A percentile compares a stretch with the other conserved stretches of the same genome.
Conservation (phyloP, 192 early-diverging fungal genomes). For the Podila epicladia region DNA sequence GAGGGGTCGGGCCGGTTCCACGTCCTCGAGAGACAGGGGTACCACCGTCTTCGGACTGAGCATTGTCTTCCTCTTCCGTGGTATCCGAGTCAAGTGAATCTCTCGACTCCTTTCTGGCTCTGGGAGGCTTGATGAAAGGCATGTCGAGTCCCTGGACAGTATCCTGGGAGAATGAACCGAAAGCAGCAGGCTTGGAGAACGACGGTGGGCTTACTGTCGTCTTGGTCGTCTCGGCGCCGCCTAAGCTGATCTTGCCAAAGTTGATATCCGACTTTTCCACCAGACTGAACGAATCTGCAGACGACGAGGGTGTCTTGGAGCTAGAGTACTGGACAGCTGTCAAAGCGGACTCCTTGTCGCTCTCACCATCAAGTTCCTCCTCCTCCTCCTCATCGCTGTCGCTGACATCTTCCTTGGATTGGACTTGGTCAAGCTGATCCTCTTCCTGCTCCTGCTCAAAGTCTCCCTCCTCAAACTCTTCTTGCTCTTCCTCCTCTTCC, state of each 20-base stretch:
- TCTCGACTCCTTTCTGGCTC: conserved; percentile 20
- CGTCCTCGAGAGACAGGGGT: conserved; percentile 9
- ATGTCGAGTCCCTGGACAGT: conserved; percentile 16
- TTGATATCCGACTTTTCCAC: conserved; percentile 33
- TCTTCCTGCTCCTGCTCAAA: conserved; percentile 2
- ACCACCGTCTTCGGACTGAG: conserved; percentile 3
- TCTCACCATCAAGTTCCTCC: conserved; percentile 11
- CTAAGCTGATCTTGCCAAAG: conserved; percentile 8
- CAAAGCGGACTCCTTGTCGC: conserved; percentile 47
- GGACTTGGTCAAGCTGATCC: neutral
- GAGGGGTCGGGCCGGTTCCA: neutral
- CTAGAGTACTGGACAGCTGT: conserved; percentile 18
- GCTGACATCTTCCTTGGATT: neutral
- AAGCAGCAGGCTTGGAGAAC: neutral
- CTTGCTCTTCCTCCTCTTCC: neutral
- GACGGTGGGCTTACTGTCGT: neutral
- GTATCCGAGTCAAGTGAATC: conserved; percentile 47
- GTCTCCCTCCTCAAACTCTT: conserved; percentile 9
- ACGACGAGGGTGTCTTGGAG: neutral
- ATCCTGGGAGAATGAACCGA: conserved; percentile 6
- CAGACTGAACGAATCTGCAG: conserved; percentile 18
- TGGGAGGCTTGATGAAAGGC: conserved; percentile 39
- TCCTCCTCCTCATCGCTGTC: neutral
- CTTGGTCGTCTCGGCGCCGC: neutral
- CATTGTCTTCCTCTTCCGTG: conserved; percentile 30